Percentiles rank a stretch among this genome's conserved stretches.
Evolutionary conservation across 805 yeast species (phyloP).

Genomic region (Tetrapisispora phaffii): DNA sequence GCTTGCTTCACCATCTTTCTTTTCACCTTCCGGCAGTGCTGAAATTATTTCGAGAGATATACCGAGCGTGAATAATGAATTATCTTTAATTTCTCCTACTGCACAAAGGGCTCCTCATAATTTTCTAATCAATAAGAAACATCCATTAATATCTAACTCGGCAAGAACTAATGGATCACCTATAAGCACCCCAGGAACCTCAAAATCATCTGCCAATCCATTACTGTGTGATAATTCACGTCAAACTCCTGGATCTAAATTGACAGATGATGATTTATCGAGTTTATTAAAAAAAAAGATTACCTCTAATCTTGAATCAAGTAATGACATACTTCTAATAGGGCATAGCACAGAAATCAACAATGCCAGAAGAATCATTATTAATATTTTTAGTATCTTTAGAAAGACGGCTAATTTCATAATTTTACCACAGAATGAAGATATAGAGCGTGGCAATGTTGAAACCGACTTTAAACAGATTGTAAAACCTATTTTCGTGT

Average conservation of each 20-base stretch:
- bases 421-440: slow-evolving; percentile 17
- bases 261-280: slow-evolving; percentile 12
- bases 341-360: background rate
- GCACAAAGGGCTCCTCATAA: slow-evolving; percentile 3
- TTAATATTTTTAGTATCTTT: slow-evolving; percentile 26
- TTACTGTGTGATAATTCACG: background rate
- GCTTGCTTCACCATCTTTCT: background rate
- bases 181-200: background rate
- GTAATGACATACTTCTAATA: background rate
- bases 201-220: background rate
- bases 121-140: slow-evolving; percentile 3
- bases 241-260: slow-evolving; percentile 5
- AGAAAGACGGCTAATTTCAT: slow-evolving; percentile 20
- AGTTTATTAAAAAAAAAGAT: background rate
- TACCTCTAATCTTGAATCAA: background rate
- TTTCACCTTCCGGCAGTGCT: background rate
- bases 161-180: background rate
- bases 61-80: background rate
- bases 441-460: slow-evolving; percentile 12
- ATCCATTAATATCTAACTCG: background rate
- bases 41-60: background rate
- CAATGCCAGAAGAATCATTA: slow-evolving; percentile 22
- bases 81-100: background rate
- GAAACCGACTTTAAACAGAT: slow-evolving; percentile 19
- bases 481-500: slow-evolving; percentile 32